A percentile compares a stretch with the other conserved stretches of the same genome.
Conservation (phyloP, 1,284 basidiomycete genomes). For the Hemileccinum hortonii region DNA sequence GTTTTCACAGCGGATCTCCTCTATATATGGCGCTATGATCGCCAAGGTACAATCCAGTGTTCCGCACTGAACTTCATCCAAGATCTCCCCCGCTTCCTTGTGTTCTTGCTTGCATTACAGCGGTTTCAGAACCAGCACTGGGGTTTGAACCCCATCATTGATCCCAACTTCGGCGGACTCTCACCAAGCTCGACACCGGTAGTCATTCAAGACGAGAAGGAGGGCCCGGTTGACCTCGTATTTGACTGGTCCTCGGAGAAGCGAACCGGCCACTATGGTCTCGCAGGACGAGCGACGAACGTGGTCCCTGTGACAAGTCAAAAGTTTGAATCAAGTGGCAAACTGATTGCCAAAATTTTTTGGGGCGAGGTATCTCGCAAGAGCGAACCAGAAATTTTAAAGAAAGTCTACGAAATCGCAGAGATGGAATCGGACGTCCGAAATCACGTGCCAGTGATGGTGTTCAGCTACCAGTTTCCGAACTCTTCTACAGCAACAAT, state of each 20-base stretch:
- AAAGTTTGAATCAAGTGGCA: not conserved
- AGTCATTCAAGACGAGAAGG: too few species aligned
- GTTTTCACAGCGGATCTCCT: not conserved
- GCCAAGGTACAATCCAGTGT: conserved; percentile 1
- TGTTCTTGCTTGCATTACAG: conserved; percentile 33
- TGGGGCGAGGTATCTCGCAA: conserved; percentile 17
- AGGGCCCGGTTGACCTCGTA: too few species aligned
- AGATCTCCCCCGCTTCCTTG: conserved; percentile 33
- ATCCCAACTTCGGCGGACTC: too few species aligned
- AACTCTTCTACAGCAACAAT: conserved; percentile 2
- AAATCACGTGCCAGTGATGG: conserved; percentile 18
- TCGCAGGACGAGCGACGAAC: too few species aligned
- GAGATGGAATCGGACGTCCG: conserved; percentile 1
- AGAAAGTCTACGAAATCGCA: conserved; percentile 9
- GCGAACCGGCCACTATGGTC: too few species aligned
- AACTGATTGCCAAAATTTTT: conserved; percentile 10
- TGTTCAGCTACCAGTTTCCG: conserved; percentile 1
- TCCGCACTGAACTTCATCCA: conserved; percentile 13
- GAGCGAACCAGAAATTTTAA: conserved; percentile 17
- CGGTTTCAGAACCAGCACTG: too few species aligned
- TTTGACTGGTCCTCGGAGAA: too few species aligned
- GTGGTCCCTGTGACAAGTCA: too few species aligned
- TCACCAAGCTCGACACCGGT: too few species aligned
- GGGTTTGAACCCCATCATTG: too few species aligned
- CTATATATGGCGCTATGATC: conserved; percentile 8